A percentile compares a stretch with the other conserved stretches of the same genome.
Conservation (phyloP, 176 grass and related monocot species). For the Aegilops sharonensis region DNA sequence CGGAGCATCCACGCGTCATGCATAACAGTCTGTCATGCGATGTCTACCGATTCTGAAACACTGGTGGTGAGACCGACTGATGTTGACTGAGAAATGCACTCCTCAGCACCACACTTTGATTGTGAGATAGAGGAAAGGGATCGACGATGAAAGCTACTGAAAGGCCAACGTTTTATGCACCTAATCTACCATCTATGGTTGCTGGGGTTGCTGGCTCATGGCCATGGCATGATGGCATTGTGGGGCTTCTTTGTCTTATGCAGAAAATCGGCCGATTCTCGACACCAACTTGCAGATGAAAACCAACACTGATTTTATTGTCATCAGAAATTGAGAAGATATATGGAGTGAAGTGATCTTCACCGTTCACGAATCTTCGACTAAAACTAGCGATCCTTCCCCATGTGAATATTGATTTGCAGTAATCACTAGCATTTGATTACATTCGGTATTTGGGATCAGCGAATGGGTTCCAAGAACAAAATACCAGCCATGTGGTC, state of each 20-base stretch:
- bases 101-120: neutral
- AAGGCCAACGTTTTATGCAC: neutral
- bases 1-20: neutral
- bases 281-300: neutral
- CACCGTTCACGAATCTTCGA: neutral
- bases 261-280: neutral
- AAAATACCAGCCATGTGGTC: neutral
- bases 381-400: neutral
- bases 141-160: neutral
- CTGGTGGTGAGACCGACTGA: neutral
- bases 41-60: slow-evolving; percentile 1
- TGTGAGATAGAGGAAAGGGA: neutral
- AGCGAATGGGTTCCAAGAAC: too few species aligned
- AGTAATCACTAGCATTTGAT: neutral
- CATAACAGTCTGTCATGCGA: neutral
- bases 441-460: neutral
- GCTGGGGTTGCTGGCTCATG: neutral
- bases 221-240: neutral
- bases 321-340: neutral
- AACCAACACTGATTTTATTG: neutral
- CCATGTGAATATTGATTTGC: neutral
- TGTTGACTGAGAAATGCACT: neutral
- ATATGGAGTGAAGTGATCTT: neutral
- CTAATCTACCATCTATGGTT: neutral
- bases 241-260: neutral